Evolutionary conservation across 2,329 filamentous ascomycete genomes (phyloP), one percentile per base, ranked within the genome.

Genomic region (Trichoderma breve): DNA sequence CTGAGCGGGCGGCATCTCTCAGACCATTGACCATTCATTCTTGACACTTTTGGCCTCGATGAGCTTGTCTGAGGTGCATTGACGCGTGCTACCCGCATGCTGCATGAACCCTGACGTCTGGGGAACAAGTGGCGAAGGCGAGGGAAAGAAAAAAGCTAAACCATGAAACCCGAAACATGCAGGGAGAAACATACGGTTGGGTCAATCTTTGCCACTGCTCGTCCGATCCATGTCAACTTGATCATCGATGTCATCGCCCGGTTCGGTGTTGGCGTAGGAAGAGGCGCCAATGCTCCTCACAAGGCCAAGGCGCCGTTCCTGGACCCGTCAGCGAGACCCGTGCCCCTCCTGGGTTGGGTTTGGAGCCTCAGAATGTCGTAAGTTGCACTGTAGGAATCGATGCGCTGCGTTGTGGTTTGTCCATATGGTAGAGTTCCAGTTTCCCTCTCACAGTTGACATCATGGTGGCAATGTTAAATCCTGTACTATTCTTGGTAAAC

Each of bases 111-210:
- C 67, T 70, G 57, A 4, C 39, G 6, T 36, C 57, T 70, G 57
- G 67, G 64, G 66, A 39, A 36, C 47, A 34, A 61, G 36, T 69
- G 66, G 66, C 55, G 39, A 47, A 69, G 53, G 30, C 36, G 6
- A 68, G 21, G 24, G 15, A 30, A 57, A 24, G 51, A 28, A 34
- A 32, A 47, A 61, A 26, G 18, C 36, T 18, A 14, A 30, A 34
- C 8, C 14, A 18, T 34, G 43, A 57, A 67, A 21, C n/a, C 34
- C n/a, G 55, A 61, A 43, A 60, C 65, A 69, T 47, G 66, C 66
- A 70, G 66, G 66, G 66, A 70, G 66, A 11, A 62, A n/a, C 28
- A 34, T 57, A 70, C n/a, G 57, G 30, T 12, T 53, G 36, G 57
- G 34, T 28, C 66, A 68, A 21, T 67, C 64, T 67, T 39, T 67